Percentiles rank a stretch among this genome's conserved stretches.
Conservation (phyloP, 192 early-diverging fungal genomes). For the Backusella morwellensis region DNA sequence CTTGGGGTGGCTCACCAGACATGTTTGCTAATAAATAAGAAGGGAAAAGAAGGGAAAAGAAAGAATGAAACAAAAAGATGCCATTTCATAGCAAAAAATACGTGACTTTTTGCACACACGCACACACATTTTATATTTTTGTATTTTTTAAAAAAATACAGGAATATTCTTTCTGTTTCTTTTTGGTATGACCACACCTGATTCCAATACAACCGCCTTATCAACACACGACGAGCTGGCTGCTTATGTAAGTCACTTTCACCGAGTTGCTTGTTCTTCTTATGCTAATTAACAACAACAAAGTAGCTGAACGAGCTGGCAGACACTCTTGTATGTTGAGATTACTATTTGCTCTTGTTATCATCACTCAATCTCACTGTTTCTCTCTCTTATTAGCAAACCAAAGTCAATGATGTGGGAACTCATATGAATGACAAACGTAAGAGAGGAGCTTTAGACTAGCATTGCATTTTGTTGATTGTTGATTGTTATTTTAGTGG, state of each 20-base stretch:
- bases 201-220: background rate
- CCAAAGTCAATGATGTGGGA: slow-evolving; percentile 4
- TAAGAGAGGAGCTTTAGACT: background rate
- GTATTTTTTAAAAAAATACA: background rate
- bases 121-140: background rate
- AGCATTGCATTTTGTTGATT: too few relatives aligned
- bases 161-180: background rate
- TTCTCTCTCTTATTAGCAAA: background rate
- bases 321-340: slow-evolving; percentile 2
- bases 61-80: background rate
- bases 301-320: background rate
- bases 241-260: background rate
- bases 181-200: background rate
- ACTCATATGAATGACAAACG: slow-evolving; percentile 6
- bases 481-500: background rate
- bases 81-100: background rate
- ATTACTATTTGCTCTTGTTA: background rate
- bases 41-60: background rate
- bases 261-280: too few relatives aligned
- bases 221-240: background rate
- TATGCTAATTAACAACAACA: background rate
- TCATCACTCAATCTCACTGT: background rate
- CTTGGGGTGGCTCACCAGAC: background rate
- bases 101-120: background rate
- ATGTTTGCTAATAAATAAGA: background rate